Evolutionary conservation across 2,329 filamentous ascomycete species (phyloP), one percentile per base, ranked within the genome.

Genomic region (Fusarium buharicum): DNA sequence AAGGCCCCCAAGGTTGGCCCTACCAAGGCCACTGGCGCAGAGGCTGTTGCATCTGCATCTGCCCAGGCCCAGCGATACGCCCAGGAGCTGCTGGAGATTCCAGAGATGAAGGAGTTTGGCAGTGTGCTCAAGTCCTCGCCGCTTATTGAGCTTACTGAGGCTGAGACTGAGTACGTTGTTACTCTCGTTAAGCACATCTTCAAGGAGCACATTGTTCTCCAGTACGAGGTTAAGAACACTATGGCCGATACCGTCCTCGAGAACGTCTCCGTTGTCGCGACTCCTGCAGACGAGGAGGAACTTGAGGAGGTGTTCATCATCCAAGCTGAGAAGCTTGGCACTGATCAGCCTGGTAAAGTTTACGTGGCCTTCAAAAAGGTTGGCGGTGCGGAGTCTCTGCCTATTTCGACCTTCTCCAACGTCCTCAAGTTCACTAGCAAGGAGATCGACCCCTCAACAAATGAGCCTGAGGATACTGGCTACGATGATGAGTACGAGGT

Each of bases 401-500:
- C 93, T 5, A 83, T 90, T 18, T 88, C 90, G 48, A 90, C 87
- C 37, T 96, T 99, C 77, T 92, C 91, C 66, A 99, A 98, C 77
- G 82, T 92, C 34, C 89, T 99, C 74, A 97, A 95, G 78, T 99
- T 99, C 76, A 97, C 93, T 16, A 95, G 90, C 82, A 98, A 97
- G 80, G 95, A 99, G 78, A 95, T 99, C 66, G 95, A 99, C 71
- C 95, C 95, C 6, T 90, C 90, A 22, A 97, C 92, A n/a, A 87
- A 88, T 66, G 93, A 97, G 78, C 91, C 94, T 1, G 95, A 99
- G 76, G 93, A 96, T 14, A 84, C 81, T 41, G 95, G 95, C 40
- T 98, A 98, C 76, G 94, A 98, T 49, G 95, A 99, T 72, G 95
- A 99, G 79, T 99, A 99, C 74, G 92, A 97, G 79, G 90, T 98